Evolutionary conservation across 129 eudicot species (phyloP).

Genomic region (Calendula officinalis): DNA sequence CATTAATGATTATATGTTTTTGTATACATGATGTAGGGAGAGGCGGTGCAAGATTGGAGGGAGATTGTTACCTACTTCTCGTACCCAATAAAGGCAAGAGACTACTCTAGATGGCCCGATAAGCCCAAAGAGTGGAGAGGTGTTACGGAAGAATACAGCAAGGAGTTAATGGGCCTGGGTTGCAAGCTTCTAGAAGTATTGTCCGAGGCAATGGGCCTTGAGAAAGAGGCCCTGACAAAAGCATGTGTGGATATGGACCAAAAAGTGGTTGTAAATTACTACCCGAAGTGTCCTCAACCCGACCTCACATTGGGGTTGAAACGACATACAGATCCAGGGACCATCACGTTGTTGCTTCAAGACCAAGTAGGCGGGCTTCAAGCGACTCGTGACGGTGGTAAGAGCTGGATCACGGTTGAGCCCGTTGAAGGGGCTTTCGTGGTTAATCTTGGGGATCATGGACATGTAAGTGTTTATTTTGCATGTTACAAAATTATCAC

Average conservation of each 20-base stretch:
- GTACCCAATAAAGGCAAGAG: constrained; percentile 59
- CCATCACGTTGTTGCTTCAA: constrained; percentile 74
- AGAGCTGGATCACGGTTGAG: constrained; percentile 81
- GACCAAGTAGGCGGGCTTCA: constrained; percentile 90
- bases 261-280: constrained; percentile 71
- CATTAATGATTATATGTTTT: not conserved
- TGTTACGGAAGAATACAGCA: constrained; percentile 57
- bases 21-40: constrained; percentile 51
- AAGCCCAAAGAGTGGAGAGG: constrained; percentile 72
- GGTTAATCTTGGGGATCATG: constrained; percentile 86
- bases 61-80: constrained; percentile 82
- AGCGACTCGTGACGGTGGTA: constrained; percentile 87
- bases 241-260: constrained; percentile 92
- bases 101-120: constrained; percentile 90
- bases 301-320: constrained; percentile 76
- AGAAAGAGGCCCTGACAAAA: constrained; percentile 66
- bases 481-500: too few species aligned
- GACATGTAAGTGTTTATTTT: constrained; percentile 57
- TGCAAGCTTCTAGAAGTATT: constrained; percentile 66
- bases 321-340: constrained; percentile 87
- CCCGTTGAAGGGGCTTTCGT: constrained; percentile 85
- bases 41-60: constrained; percentile 81
- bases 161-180: constrained; percentile 51
- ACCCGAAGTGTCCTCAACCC: constrained; percentile 90
- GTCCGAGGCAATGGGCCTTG: constrained; percentile 91